Base-by-base conservation (phyloP, 1,139 yeast species). In the Dujonia santamariae region DNA sequence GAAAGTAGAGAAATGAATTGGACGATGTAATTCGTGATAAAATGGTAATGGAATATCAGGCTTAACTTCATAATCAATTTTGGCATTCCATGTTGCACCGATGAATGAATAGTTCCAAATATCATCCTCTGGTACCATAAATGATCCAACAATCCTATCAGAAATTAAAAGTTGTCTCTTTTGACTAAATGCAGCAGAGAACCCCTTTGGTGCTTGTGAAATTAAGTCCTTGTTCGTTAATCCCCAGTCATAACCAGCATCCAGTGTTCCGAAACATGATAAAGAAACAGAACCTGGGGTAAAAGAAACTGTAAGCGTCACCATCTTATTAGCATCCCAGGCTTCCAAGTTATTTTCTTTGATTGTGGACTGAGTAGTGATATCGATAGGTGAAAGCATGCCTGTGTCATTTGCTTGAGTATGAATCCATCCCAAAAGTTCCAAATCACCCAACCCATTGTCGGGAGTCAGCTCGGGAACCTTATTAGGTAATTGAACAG, bases 81-180 rank as follows among this genome's bases (percentile, higher is more conserved):
- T 73, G 3, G 78, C 63, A 47, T 75, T 80, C 83, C 95, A 94
- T 9, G 85, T 74, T 2, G 95, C 83, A 3, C 97, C 95, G 61
- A 87, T 72, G 51, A 94, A 92, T 3, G 94, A 75, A 54, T 84
- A 88, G 55, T 92, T 92, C 98, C 99, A 92, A 23, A 88, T 56
- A 37, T 78, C 80, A 31, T 84, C 84, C 25, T 78, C 82, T 1
- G 99, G 98, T 1, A 88, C 95, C 61, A 86, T 58, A 56, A 86
- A 90, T 41, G 80, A 83, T 4, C 98, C 98, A 53, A 74, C 71
- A 35, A 87, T 72, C 38, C 81, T 69, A 42, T 84, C 95, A 0
- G 96, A 80, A 26, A 92, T 56, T 21, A 90, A 61, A 42, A 92
- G 56, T 50, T 88, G 96, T 7, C 83, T 74, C 47, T 74, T 72